Conservation (phyloP, 1,139 yeast genomes). For the Geotrichum fermentans region DNA sequence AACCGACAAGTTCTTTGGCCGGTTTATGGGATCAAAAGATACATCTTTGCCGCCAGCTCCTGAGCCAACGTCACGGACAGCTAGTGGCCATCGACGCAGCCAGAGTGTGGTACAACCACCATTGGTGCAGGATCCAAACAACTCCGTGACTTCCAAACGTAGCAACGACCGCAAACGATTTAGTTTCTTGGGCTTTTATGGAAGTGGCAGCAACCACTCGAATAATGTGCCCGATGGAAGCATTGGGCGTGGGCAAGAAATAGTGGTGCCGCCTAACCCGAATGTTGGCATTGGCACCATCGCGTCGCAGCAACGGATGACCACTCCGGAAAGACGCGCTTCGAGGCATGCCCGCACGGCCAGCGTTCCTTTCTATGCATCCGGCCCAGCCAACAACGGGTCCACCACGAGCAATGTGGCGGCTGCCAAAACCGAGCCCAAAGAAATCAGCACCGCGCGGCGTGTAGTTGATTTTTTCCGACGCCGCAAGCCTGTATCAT, state of each 20-base stretch:
- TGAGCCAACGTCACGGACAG: neutral
- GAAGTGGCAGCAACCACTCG: neutral
- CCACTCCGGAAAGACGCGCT: neutral
- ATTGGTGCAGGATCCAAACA: neutral
- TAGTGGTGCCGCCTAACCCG: neutral
- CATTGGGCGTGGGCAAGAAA: constrained; percentile 2
- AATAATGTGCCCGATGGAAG: neutral
- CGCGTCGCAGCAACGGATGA: neutral
- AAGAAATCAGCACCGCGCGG: constrained; percentile 13
- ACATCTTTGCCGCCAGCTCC: neutral
- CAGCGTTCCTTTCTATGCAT: neutral
- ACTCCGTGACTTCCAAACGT: neutral
- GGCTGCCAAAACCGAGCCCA: neutral
- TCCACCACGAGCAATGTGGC: neutral
- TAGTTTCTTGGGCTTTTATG: constrained; percentile 26
- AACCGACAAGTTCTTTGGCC: constrained; percentile 30
- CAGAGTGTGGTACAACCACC: constrained; percentile 9
- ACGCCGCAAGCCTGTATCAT: constrained; percentile 24
- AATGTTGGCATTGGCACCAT: neutral
- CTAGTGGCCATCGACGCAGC: constrained; percentile 7
- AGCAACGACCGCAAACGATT: constrained; percentile 28
- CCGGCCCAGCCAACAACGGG: neutral
- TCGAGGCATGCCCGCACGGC: neutral
- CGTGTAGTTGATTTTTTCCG: constrained; percentile 29
- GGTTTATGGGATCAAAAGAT: constrained; percentile 25